These are phyloP conservation scores for Hymenoscyphus infarciens DNA, from an alignment of 2,329 filamentous ascomycete genomes.

Conservation along the genomic window DNA sequence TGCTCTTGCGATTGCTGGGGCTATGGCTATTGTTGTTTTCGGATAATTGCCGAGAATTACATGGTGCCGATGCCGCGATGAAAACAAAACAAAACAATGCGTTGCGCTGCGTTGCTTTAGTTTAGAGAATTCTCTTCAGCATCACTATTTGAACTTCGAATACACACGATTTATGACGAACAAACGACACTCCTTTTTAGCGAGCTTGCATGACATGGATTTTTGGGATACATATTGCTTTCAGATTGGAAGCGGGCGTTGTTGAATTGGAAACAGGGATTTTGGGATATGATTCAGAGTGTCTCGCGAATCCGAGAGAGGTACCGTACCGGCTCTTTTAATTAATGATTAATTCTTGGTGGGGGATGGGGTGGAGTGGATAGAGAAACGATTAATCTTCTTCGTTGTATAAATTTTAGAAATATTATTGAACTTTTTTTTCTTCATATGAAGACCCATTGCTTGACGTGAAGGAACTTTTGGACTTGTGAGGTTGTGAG, in stretches of 20 bases:
- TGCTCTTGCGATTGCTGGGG: slow-evolving; percentile 28
- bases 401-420: not conserved
- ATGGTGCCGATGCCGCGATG: not conserved
- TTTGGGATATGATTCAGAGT: not conserved
- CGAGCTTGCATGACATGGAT: not conserved
- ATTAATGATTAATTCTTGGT: not conserved
- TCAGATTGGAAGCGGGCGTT: not conserved
- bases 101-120: no score
- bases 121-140: no score
- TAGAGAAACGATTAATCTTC: not conserved
- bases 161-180: not conserved
- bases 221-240: not conserved
- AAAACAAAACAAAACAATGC: no score
- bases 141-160: not conserved
- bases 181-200: slow-evolving; percentile 1
- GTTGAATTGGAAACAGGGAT: no score
- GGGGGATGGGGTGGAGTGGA: not conserved
- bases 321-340: not conserved
- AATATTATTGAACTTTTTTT: no score
- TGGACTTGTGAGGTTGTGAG: no score
- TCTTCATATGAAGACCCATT: no score
- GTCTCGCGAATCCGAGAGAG: not conserved
- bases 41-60: slow-evolving; percentile 17
- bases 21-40: slow-evolving; percentile 31
- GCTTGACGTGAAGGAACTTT: no score